These are phyloP conservation scores for Kalmusia sp. DNA, from an alignment of 2,329 filamentous ascomycete genomes.

Conservation along the genomic window DNA sequence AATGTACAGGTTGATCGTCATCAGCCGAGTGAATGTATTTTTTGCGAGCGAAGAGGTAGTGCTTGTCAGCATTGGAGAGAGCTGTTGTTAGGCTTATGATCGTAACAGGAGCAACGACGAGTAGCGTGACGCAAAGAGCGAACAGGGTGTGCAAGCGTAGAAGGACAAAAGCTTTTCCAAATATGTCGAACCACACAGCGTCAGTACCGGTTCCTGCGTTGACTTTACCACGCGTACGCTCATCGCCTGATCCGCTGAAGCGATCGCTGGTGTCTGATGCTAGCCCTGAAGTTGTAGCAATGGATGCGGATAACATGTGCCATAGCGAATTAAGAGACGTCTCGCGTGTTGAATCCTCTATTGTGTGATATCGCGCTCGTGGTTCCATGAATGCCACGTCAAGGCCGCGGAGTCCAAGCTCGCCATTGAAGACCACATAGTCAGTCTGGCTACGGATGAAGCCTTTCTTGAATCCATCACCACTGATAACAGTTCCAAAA, in stretches of 20 bases:
- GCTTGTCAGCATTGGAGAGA: constrained; percentile 76
- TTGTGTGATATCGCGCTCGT: constrained; percentile 86
- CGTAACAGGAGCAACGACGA: constrained; percentile 79
- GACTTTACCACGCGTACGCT: constrained; percentile 66
- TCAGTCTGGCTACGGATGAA: constrained; percentile 87
- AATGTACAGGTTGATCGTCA: constrained; percentile 64
- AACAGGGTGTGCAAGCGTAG: constrained; percentile 85
- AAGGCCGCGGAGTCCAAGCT: constrained; percentile 82
- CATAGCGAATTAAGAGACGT: constrained; percentile 76
- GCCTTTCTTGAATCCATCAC: constrained; percentile 82
- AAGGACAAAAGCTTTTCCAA: constrained; percentile 79
- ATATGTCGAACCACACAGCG: constrained; percentile 94
- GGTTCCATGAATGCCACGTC: constrained; percentile 93
- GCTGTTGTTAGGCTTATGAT: constrained; percentile 73
- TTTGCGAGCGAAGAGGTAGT: constrained; percentile 82
- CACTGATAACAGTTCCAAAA: constrained; percentile 82
- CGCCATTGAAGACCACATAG: constrained; percentile 80
- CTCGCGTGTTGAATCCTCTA: constrained; percentile 84
- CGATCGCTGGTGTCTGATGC: constrained; percentile 70
- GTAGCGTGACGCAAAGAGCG: constrained; percentile 81
- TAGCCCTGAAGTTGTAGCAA: constrained; percentile 76
- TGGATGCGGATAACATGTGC: constrained; percentile 91
- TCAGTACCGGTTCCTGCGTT: constrained; percentile 70
- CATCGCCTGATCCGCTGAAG: constrained; percentile 69
- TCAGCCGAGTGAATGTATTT: constrained; percentile 67